A percentile compares a stretch with the other conserved stretches of the same genome.
These are phyloP conservation scores for Paraphysoderma sedebokerense DNA, from an alignment of 371 early-diverging fungal genomes.

Conservation along the genomic window DNA sequence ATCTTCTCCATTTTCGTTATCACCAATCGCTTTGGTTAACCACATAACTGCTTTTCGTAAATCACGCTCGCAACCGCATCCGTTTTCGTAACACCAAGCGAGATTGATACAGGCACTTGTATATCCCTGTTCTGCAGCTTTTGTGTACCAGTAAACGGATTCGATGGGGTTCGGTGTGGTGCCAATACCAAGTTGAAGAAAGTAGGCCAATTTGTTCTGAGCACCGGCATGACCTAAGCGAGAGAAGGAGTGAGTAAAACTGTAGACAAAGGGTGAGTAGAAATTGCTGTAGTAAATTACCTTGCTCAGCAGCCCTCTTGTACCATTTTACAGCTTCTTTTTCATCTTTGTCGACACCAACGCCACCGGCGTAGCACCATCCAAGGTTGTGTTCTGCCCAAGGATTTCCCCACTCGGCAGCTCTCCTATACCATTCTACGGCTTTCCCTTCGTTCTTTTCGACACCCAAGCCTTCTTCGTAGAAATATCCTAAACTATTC, in stretches of 20 bases:
- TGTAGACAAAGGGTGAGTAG: constrained; percentile 60
- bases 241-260: constrained; percentile 64
- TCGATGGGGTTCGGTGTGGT: constrained; percentile 24
- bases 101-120: constrained; percentile 38
- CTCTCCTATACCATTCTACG: constrained; percentile 56
- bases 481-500: constrained; percentile 69
- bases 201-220: constrained; percentile 71
- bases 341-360: constrained; percentile 41
- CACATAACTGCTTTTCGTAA: constrained; percentile 36
- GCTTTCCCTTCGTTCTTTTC: constrained; percentile 44
- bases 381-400: constrained; percentile 81
- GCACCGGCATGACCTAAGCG: constrained; percentile 63
- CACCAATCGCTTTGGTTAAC: constrained; percentile 43
- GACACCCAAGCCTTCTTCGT: constrained; percentile 65
- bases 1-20: too few relatives aligned
- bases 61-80: constrained; percentile 38
- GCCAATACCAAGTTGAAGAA: constrained; percentile 68
- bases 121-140: constrained; percentile 44
- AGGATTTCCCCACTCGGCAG: constrained; percentile 65
- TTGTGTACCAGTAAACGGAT: constrained; percentile 36
- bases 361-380: constrained; percentile 56
- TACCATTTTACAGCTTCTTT: constrained; percentile 49
- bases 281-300: too few relatives aligned
- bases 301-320: constrained; percentile 39
- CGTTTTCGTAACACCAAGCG: constrained; percentile 41